Conservation (phyloP, 2,329 filamentous ascomycete genomes). For the Diaporthe australafricana region DNA sequence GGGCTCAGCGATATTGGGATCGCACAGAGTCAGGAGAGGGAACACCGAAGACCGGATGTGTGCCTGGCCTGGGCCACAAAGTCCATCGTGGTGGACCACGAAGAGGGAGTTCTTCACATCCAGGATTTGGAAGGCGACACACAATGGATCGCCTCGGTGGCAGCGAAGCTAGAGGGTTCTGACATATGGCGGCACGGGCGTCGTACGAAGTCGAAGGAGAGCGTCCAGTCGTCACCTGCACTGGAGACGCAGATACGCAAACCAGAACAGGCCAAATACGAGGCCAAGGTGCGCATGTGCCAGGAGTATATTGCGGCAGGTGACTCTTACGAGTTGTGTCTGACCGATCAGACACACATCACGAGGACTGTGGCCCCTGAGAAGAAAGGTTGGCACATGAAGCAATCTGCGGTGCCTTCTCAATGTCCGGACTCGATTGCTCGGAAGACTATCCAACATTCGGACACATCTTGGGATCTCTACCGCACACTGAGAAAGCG, state of each 20-base stretch:
- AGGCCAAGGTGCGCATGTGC: conserved; percentile 74
- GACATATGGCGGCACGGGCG: conserved; percentile 42
- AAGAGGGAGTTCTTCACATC: conserved; percentile 69
- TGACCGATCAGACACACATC: conserved; percentile 81
- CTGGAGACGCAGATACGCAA: conserved; percentile 44
- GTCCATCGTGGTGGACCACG: conserved; percentile 83
- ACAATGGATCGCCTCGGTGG: conserved; percentile 59
- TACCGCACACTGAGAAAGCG: conserved; percentile 76
- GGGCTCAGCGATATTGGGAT: conserved; percentile 73
- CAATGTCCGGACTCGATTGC: conserved; percentile 36
- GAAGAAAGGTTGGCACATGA: conserved; percentile 46
- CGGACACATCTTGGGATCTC: conserved; percentile 71
- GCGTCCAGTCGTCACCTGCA: conserved; percentile 54
- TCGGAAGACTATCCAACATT: conserved; percentile 18
- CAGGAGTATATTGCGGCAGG: conserved; percentile 80
- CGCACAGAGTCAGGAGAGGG: conserved; percentile 44
- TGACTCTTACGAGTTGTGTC: conserved; percentile 87
- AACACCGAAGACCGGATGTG: conserved; percentile 71
- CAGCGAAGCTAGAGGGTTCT: conserved; percentile 45
- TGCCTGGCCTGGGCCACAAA: conserved; percentile 81
- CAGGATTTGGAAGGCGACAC: conserved; percentile 68
- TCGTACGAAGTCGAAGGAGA: conserved; percentile 38
- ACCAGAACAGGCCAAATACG: conserved; percentile 60
- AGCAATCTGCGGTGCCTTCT: neutral
- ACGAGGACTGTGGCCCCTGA: conserved; percentile 40